These are phyloP conservation scores for Chrysoporthe puriensis DNA, from an alignment of 2,329 filamentous ascomycete genomes.

Conservation along the genomic window DNA sequence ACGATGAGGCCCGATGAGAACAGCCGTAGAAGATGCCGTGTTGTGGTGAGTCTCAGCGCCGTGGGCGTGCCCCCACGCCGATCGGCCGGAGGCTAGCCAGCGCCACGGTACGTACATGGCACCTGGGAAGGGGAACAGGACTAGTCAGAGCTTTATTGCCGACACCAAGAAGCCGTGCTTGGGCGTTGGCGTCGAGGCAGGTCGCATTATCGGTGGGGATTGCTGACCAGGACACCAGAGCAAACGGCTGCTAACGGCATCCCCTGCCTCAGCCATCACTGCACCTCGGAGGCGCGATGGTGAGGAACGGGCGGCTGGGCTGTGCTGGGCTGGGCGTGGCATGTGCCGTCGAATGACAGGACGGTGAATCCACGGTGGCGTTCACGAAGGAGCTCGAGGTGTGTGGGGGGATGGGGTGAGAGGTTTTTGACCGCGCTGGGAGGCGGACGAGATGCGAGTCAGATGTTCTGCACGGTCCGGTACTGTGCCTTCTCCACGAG, in stretches of 20 bases:
- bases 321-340: neutral
- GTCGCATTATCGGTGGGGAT: slow-evolving; percentile 3
- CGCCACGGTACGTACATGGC: neutral
- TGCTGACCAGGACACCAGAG: neutral
- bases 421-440: neutral
- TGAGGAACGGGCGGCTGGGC: neutral
- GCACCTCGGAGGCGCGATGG: neutral
- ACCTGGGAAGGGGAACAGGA: neutral
- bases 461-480: no score
- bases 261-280: neutral
- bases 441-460: neutral
- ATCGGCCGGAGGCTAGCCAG: neutral
- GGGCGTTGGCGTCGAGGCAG: neutral
- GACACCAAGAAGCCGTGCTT: neutral
- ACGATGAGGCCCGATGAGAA: neutral
- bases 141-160: neutral
- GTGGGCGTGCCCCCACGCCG: neutral
- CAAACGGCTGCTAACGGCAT: neutral
- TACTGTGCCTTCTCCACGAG: neutral
- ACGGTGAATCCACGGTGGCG: neutral
- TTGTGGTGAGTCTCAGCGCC: neutral
- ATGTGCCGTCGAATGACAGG: neutral
- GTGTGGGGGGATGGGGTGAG: neutral
- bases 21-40: neutral
- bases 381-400: neutral